Conservation (phyloP, 371 early-diverging fungal species). For the Enterocytospora artemiae region DNA sequence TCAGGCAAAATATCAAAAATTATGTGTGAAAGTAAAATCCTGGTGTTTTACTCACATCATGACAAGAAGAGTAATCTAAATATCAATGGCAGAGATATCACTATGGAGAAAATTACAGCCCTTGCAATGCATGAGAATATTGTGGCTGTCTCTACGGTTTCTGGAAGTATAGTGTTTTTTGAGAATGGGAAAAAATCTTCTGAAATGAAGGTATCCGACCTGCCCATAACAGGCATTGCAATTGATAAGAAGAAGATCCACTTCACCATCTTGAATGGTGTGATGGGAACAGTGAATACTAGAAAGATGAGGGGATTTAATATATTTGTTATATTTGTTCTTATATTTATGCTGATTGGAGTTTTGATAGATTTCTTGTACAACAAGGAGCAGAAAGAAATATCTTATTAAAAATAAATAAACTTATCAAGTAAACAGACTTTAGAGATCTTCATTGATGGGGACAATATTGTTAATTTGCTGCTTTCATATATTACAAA, state of each 20-base stretch:
- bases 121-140: slow-evolving; percentile 12
- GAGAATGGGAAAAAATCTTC: not conserved
- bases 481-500: too few relatives aligned
- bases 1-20: slow-evolving; percentile 27
- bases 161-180: slow-evolving; percentile 28
- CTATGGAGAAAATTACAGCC: slow-evolving; percentile 36
- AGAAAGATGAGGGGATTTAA: not conserved
- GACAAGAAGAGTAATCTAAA: slow-evolving; percentile 9
- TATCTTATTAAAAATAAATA: too few relatives aligned
- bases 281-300: slow-evolving; percentile 7
- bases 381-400: not conserved
- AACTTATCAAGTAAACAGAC: not conserved
- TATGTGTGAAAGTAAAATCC: not conserved
- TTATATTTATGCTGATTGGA: not conserved
- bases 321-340: not conserved
- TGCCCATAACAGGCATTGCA: slow-evolving; percentile 43
- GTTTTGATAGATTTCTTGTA: not conserved
- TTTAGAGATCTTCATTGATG: too few relatives aligned
- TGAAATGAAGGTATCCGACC: slow-evolving; percentile 24
- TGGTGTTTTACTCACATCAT: slow-evolving; percentile 24
- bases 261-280: slow-evolving; percentile 35
- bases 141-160: slow-evolving; percentile 21
- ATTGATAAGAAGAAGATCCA: slow-evolving; percentile 23
- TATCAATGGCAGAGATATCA: slow-evolving; percentile 9
- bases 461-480: too few relatives aligned